phyloP scores from a whole-genome alignment of 1,139 yeast genomes.

The Zygoascus meyerae region DNA sequence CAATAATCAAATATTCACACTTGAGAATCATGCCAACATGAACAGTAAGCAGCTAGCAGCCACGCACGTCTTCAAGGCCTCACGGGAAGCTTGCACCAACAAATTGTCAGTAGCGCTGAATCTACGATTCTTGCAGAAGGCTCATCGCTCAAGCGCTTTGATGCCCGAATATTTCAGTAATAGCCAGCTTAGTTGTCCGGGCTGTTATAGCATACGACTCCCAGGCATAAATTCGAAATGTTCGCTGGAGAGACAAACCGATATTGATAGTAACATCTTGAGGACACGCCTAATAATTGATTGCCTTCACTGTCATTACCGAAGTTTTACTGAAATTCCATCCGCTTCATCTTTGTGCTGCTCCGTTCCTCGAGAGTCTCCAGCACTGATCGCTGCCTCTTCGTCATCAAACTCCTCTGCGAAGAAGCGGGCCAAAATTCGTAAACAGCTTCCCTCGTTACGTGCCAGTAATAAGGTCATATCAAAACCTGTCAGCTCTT shows the following conservation, averaged over 20 bases:
- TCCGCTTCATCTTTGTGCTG: not conserved
- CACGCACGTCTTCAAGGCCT: conserved; percentile 15
- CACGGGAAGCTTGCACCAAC: conserved; percentile 13
- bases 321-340: not conserved
- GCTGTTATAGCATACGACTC: conserved; percentile 21
- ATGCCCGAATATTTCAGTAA: conserved; percentile 12
- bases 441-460: conserved; percentile 16
- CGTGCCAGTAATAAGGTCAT: not conserved
- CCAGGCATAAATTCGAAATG: conserved; percentile 23
- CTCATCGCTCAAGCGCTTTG: conserved; percentile 8
- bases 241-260: conserved; percentile 9
- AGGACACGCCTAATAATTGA: not conserved
- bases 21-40: not conserved
- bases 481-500: not conserved
- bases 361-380: not conserved
- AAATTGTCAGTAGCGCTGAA: conserved; percentile 16
- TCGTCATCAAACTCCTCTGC: conserved; percentile 2
- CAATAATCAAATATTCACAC: not conserved
- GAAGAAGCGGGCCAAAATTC: conserved; percentile 18
- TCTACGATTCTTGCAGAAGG: conserved; percentile 13
- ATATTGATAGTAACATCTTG: not conserved
- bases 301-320: not conserved
- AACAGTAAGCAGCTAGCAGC: conserved; percentile 4
- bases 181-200: conserved; percentile 17
- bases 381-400: not conserved